These are phyloP conservation scores for Clarkia xantiana DNA, from an alignment of 345 rosid genomes.

Conservation along the genomic window DNA sequence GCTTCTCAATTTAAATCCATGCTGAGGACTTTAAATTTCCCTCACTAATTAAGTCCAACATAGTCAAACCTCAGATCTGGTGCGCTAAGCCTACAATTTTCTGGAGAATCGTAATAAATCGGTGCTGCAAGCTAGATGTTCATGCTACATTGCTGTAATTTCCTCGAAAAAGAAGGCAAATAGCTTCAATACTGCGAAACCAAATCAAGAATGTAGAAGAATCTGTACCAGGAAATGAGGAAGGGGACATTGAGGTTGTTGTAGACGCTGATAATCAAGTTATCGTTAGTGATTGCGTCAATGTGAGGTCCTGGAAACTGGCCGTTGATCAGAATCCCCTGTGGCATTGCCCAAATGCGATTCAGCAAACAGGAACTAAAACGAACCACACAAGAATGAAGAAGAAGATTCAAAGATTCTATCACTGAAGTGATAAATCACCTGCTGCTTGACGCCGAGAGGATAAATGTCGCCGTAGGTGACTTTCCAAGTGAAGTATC, in stretches of 20 bases:
- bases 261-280: constrained; percentile 46
- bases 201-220: not conserved
- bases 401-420: not conserved
- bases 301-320: constrained; percentile 70
- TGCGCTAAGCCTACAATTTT: too few relatives aligned
- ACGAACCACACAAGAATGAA: not conserved
- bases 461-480: constrained; percentile 86
- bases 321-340: constrained; percentile 69
- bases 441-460: constrained; percentile 87
- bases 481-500: constrained; percentile 71
- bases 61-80: too few relatives aligned
- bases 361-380: not conserved
- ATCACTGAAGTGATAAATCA: constrained; percentile 7
- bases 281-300: constrained; percentile 50
- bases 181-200: not conserved
- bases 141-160: too few relatives aligned
- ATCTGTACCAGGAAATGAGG: constrained; percentile 41
- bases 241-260: constrained; percentile 55
- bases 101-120: too few relatives aligned
- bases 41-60: too few relatives aligned
- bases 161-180: too few relatives aligned
- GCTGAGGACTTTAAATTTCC: too few relatives aligned
- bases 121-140: too few relatives aligned
- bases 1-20: too few relatives aligned
- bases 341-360: constrained; percentile 13